A percentile compares a stretch with the other conserved stretches of the same genome.
Conservation (phyloP, 2,329 filamentous ascomycete species). For the Thielaviopsis euricoi region DNA sequence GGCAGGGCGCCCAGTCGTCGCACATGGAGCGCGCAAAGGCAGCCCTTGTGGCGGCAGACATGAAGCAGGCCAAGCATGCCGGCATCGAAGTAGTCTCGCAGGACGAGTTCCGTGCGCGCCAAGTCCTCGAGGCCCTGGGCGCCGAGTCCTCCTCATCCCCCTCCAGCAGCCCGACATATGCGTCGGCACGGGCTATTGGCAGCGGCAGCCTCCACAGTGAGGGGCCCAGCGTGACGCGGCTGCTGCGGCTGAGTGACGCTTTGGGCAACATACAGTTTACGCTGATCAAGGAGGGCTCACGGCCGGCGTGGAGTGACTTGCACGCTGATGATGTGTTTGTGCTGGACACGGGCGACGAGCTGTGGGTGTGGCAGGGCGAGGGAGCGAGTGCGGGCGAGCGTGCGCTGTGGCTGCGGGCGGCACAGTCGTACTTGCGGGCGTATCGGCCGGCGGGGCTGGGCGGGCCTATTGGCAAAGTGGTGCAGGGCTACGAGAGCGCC, state of each 20-base stretch:
- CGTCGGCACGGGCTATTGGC: neutral
- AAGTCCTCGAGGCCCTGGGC: constrained; percentile 40
- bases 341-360: constrained; percentile 35
- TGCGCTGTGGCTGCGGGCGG: constrained; percentile 41
- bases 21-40: constrained; percentile 56
- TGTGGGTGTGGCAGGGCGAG: constrained; percentile 53
- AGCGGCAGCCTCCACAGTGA: constrained; percentile 1
- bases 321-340: constrained; percentile 46
- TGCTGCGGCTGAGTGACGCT: constrained; percentile 48
- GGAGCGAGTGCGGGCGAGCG: constrained; percentile 41
- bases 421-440: constrained; percentile 36
- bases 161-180: constrained; percentile 15
- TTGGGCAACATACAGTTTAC: constrained; percentile 40
- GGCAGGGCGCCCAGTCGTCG: constrained; percentile 48
- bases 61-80: constrained; percentile 45
- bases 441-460: neutral
- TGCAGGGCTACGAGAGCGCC: constrained; percentile 36
- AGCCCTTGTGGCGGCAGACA: constrained; percentile 48
- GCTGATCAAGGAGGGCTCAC: constrained; percentile 37
- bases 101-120: constrained; percentile 35
- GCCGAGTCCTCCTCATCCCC: constrained; percentile 24
- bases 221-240: constrained; percentile 22
- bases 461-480: constrained; percentile 37
- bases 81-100: constrained; percentile 51
- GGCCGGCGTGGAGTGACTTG: constrained; percentile 31